Base-by-base conservation (phyloP, 83 land plant species). In the Diphasiastrum complanatum region DNA sequence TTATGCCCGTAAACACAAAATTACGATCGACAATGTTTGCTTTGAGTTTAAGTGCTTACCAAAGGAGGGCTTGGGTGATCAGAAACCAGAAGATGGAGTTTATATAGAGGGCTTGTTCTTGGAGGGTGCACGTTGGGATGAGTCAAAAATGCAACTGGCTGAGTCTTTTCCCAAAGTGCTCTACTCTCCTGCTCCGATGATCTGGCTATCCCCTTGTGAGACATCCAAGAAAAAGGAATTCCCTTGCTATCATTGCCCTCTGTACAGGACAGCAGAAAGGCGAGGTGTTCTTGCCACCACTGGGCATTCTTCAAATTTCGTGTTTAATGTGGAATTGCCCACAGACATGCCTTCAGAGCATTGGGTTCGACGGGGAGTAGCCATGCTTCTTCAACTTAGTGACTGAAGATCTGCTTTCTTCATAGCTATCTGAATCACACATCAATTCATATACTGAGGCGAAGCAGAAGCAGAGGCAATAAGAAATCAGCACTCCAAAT, bases 301-400 rank as follows among this genome's bases (percentile, higher is more conserved):
- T 0, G 78, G 78, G 1, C 78, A 75, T 38, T 75, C 78, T 11
- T 75, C 78, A 33, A 75, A 75, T 27, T 75, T 75, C 30, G 78
- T 75, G 33, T 66, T 69, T 56, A 69, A 75, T 40, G 73, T 69
- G 37, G 78, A 75, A 63, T 16, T 75, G 58, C 78, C 78, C 47
- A 75, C 73, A 11, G 51, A 63, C 26, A 19, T 2, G 20, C 53
- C 57, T 8, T 57, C 73, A 0, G 78, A 75, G 10, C 73, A 75
- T 29, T 75, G 78, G 78, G 66, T 75, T 14, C 59, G 78, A 57
- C 51, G 78, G 16, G 78, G 78, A 5, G 78, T 75, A 0, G 78
- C 78, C 32, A 68, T 75, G 78, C 67, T 75, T 32, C 67, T 75
- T 10, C 68, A 74, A 2, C 37, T 75, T 27, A 64, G 67, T 50